phyloP scores from a whole-genome alignment of 73 alveolate genomes.

The Paramecium primaurelia region DNA sequence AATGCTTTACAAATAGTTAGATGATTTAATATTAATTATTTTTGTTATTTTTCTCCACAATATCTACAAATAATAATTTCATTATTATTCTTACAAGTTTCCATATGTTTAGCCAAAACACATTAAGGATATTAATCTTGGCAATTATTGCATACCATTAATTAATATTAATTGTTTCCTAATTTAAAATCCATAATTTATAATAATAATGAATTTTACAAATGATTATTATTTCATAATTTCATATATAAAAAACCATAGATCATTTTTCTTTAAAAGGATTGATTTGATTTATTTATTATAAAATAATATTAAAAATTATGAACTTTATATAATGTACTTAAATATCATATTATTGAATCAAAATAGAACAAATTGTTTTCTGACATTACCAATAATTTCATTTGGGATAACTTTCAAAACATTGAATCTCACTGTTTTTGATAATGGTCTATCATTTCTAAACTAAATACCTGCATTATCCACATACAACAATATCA shows the following conservation, averaged over 20 bases:
- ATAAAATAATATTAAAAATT: background rate
- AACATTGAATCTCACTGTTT: slow-evolving; percentile 98
- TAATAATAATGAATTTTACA: background rate
- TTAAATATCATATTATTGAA: background rate
- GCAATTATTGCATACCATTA: background rate
- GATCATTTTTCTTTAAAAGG: background rate
- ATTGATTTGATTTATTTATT: background rate
- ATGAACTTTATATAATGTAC: background rate
- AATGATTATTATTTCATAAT: background rate
- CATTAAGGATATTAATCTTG: background rate
- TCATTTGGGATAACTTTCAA: slow-evolving; percentile 90
- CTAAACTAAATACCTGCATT: slow-evolving; percentile 80
- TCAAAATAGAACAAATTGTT: slow-evolving; percentile 86
- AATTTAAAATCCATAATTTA: background rate
- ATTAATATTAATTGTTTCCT: background rate
- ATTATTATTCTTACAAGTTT: background rate
- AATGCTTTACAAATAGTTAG: background rate
- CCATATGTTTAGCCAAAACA: background rate
- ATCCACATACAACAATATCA: slow-evolving; percentile 97
- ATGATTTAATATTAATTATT: background rate
- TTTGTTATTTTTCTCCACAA: background rate
- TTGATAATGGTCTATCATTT: slow-evolving; percentile 88
- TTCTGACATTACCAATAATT: slow-evolving; percentile 92
- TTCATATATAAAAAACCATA: background rate
- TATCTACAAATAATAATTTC: background rate